These are phyloP conservation scores for Leccinum barrowsii DNA, from an alignment of 768 basidiomycete genomes.

Conservation along the genomic window DNA sequence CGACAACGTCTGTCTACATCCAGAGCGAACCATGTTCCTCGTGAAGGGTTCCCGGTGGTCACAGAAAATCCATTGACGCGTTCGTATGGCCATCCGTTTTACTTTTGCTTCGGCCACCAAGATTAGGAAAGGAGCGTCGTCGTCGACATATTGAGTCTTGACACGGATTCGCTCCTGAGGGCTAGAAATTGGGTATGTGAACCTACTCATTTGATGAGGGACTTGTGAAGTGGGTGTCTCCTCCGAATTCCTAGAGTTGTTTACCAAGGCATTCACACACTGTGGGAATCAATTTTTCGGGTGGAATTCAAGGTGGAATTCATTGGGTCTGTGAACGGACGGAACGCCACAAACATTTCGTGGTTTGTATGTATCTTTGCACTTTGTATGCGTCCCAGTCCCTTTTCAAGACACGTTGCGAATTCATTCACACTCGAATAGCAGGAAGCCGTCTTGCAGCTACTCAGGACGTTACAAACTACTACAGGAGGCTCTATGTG, in stretches of 20 bases:
- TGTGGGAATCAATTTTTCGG: neutral
- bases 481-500: slow-evolving; percentile 16
- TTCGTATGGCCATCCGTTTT: neutral
- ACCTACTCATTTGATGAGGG: neutral
- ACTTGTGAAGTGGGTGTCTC: too few species aligned
- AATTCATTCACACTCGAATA: neutral
- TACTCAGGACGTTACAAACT: slow-evolving; percentile 10
- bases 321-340: neutral
- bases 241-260: too few species aligned
- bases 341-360: neutral
- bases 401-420: neutral
- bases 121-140: neutral
- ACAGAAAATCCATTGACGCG: neutral
- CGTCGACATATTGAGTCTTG: neutral
- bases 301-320: too few species aligned
- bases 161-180: neutral
- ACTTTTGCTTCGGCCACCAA: slow-evolving; percentile 40
- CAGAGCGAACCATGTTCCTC: neutral
- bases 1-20: slow-evolving; percentile 33
- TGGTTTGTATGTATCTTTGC: neutral
- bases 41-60: slow-evolving; percentile 21
- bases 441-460: neutral
- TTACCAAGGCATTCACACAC: too few species aligned
- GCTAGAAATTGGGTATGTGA: too few species aligned
- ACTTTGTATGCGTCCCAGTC: neutral